Base-by-base conservation (phyloP, 2,329 filamentous ascomycete species). In the Elsinoe perseae region DNA sequence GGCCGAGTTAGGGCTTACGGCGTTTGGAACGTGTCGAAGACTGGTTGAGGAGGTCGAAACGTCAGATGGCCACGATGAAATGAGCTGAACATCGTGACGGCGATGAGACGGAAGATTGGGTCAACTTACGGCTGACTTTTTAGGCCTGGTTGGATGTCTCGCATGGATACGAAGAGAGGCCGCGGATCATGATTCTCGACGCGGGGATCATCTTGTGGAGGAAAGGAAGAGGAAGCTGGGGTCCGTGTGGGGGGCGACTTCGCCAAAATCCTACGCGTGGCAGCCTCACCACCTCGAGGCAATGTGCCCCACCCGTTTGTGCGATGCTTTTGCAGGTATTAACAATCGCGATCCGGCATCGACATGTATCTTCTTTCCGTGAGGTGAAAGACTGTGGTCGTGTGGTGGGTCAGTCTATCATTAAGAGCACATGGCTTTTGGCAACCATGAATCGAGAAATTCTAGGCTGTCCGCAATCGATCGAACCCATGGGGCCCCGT, bases 401-500 rank as follows among this genome's bases (percentile, higher is more conserved):
- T 30, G 43, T 27, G 43, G 43, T 48, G 43, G 43, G 43, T n/a
- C 46, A 36, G 27, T 20, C 14, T 23, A 20, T 27, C 44, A n/a
- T 2, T 50, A 50, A 9, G 18, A 36, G 28, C 9, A n/a, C 46
- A 28, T 36, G 21, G 16, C 12, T 14, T 50, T 34, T 4, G n/a
- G 12, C 14, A 18, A 12, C 27, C 28, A 30, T 30, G 28, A 6
- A 30, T 30, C 28, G 28, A 30, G 28, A 36, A 36, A 36, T 6
- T 36, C 32, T 36, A 14, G 32, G 5, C n/a, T 36, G 32, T 36
- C 32, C 12, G 9, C n/a, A 14, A 52, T 38, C 28, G 28, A 52
- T 23, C 48, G 48, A 52, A 52, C 48, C 18, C 28, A 28, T 52
- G 48, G 48, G 48, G 48, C 48, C 48, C 48, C 48, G 30, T 34